Percentiles rank a stretch among this genome's conserved stretches.
Evolutionary conservation across 345 rosid genomes (phyloP).

Genomic region (Brassica rapa): DNA sequence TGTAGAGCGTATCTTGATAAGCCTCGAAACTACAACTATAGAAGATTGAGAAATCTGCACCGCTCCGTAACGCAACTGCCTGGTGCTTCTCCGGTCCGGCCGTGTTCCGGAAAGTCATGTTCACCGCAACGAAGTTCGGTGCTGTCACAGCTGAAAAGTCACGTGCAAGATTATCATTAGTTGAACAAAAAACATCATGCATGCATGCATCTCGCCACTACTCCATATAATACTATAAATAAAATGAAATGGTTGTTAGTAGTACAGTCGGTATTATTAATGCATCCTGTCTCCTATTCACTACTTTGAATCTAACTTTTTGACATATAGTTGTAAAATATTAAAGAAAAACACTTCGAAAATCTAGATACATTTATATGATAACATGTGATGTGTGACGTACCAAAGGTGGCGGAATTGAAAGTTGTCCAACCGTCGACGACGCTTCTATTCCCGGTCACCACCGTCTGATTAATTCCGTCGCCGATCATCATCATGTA

Average conservation of each 20-base stretch:
- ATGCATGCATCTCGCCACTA: not conserved
- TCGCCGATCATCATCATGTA: conserved; percentile 90
- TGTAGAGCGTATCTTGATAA: conserved; percentile 82
- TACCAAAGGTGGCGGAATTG: conserved; percentile 79
- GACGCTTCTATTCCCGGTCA: conserved; percentile 83
- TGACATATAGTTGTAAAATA: conserved; percentile 26
- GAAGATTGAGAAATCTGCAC: conserved; percentile 78
- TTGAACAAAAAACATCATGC: not conserved
- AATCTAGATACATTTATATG: conserved; percentile 23
- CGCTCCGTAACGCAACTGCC: conserved; percentile 78
- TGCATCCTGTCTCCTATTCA: conserved; percentile 22
- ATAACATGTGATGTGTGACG: conserved; percentile 36
- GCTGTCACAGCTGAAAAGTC: conserved; percentile 72
- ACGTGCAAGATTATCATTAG: not conserved
- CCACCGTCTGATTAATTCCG: conserved; percentile 77
- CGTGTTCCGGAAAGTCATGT: conserved; percentile 83
- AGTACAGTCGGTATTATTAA: conserved; percentile 12
- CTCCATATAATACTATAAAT: not conserved
- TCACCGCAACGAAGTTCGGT: conserved; percentile 74
- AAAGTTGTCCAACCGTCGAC: conserved; percentile 92
- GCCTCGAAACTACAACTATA: conserved; percentile 86
- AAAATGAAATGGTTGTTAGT: not conserved
- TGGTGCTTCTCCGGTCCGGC: conserved; percentile 88
- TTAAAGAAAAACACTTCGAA: not conserved
- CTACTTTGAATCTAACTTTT: conserved; percentile 15